phyloP scores from a whole-genome alignment of 345 rosid genomes.

The Brassica cretica region DNA sequence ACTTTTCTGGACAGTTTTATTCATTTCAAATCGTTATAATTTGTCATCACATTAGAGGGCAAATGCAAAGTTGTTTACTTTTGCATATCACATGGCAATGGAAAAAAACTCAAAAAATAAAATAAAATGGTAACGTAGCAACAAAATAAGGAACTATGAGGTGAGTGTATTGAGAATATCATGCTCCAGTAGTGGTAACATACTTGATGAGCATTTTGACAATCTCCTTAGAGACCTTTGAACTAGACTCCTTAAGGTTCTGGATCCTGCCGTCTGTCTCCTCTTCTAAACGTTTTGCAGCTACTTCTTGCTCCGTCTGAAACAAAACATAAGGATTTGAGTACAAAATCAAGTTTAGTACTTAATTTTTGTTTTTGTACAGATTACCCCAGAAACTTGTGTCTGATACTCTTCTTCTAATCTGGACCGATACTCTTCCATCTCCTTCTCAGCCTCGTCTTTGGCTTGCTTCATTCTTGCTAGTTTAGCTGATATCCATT shows the following conservation, averaged over 20 bases:
- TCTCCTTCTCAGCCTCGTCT: conserved; percentile 45
- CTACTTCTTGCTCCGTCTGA: conserved; percentile 37
- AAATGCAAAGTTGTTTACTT: neutral
- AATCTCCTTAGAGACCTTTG: conserved; percentile 40
- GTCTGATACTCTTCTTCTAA: conserved; percentile 39
- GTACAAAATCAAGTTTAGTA: neutral
- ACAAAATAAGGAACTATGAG: neutral
- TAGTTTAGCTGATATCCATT: conserved; percentile 33
- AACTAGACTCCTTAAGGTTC: conserved; percentile 29
- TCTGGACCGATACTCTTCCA: conserved; percentile 30
- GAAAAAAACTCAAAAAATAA: too few relatives aligned
- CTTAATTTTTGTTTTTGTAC: neutral
- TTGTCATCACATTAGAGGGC: neutral
- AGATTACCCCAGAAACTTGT: conserved; percentile 40
- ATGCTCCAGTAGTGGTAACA: conserved; percentile 40
- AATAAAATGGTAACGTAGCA: neutral
- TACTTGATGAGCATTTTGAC: conserved; percentile 41
- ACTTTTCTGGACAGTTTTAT: conserved; percentile 10
- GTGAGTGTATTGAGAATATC: conserved; percentile 36
- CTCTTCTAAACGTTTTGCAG: conserved; percentile 35
- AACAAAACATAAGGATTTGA: conserved; percentile 7
- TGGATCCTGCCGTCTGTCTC: conserved; percentile 35
- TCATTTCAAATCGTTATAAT: neutral
- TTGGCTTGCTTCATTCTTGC: conserved; percentile 46
- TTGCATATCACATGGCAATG: too few relatives aligned